Base-by-base conservation (phyloP, 2,329 filamentous ascomycete species). In the Geosmithia morbida region DNA sequence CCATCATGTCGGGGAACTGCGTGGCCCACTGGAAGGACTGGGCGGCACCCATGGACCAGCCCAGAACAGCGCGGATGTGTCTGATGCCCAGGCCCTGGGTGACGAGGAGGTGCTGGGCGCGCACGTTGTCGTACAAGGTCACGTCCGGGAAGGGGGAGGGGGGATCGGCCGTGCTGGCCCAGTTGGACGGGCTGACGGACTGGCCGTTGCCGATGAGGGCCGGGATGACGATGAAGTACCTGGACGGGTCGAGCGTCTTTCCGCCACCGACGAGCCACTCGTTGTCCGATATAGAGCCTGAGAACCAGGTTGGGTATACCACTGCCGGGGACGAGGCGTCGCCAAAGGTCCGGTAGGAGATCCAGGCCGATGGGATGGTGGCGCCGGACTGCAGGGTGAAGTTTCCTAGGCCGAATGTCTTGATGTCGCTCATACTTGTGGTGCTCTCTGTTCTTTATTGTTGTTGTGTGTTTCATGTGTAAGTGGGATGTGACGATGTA, bases 291-390 rank as follows among this genome's bases (percentile, higher is more conserved):
- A 89, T 85, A 2, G 63, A 67, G 65, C 61, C 62, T 47, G 59
- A 62, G 59, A 81, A 89, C 85, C 85, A 89, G 2, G 79, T 80
- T 2, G 85, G 85, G 56, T 89, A 89, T 51, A 89, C 74, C 49
- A 89, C 75, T 2, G 78, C 79, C 7, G 84, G 83, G 6, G 66
- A 68, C 0, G 66, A 71, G 0, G 74, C 59, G 48, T 80, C 68
- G 18, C 85, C 85, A 53, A 84, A 82, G 0, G 84, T 86, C 61
- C 84, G 87, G 69, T 86, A 90, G 16, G 84, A 83, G 47, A 90
- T 77, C 56, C 76, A 74, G 1, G 85, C 85, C 53, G 75, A 61
- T 2, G 73, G 69, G 17, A 89, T 70, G 6, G 64, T 69, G n/a
- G 67, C 68, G 40, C 83, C 82, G 22, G 72, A 79, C 56, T 83